Evolutionary conservation across 1,284 basidiomycete genomes (phyloP).

Genomic region (Somion occarium): DNA sequence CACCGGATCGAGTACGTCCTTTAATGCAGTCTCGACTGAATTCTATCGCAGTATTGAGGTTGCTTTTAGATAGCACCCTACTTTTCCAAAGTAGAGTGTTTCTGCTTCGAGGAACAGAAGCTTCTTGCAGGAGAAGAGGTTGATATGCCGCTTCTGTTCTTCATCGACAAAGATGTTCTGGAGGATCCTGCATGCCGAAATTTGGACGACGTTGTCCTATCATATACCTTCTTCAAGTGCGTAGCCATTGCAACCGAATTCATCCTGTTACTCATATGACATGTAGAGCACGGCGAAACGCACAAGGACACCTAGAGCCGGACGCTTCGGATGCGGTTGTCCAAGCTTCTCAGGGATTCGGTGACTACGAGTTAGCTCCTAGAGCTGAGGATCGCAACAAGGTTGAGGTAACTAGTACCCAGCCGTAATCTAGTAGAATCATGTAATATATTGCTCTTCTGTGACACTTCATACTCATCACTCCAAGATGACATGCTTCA

Average conservation of each 20-base stretch:
- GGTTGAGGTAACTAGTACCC: no score
- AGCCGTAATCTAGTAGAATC: no score
- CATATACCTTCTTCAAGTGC: slow-evolving; percentile 96
- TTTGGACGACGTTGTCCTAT: slow-evolving; percentile 89
- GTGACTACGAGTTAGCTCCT: slow-evolving; percentile 47
- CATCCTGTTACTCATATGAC: no score
- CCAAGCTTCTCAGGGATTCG: slow-evolving; percentile 74
- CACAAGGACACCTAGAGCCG: slow-evolving; percentile 78
- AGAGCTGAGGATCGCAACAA: slow-evolving; percentile 25
- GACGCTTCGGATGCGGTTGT: slow-evolving; percentile 79
- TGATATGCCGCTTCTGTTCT: slow-evolving; percentile 97
- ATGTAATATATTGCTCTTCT: no score
- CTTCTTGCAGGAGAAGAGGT: slow-evolving; percentile 95
- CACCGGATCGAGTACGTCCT: slow-evolving; percentile 76
- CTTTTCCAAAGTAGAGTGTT: slow-evolving; percentile 99
- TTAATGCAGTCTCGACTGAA: neutral
- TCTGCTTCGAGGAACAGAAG: slow-evolving; percentile 99
- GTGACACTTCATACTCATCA: no score
- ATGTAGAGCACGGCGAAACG: slow-evolving; percentile 72
- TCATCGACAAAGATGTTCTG: slow-evolving; percentile 95
- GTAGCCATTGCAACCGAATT: no score
- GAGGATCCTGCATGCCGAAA: slow-evolving; percentile 87
- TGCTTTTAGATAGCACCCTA: slow-evolving; percentile 85
- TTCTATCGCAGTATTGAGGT: neutral
- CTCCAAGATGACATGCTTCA: no score